Percentiles rank a stretch among this genome's conserved stretches.
phyloP scores from a whole-genome alignment of 495 filamentous ascomycete genomes.

The Staphylotrichum tortipilum region DNA sequence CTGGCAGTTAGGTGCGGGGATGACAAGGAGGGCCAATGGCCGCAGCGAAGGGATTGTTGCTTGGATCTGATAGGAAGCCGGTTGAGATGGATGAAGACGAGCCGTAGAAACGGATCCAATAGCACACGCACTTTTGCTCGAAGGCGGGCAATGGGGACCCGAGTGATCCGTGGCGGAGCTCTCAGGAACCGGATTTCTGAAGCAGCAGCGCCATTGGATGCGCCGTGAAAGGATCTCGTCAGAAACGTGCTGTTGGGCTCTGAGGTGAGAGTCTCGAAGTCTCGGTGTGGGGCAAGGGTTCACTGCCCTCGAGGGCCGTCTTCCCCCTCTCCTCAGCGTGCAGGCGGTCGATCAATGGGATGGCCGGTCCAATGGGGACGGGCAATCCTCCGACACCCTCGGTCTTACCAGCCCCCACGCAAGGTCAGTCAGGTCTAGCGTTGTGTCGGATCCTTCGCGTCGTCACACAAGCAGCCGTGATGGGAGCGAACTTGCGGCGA shows the following conservation, averaged over 20 bases:
- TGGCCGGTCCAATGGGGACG: not conserved
- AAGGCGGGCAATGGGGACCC: conserved; percentile 1
- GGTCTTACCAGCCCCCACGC: not conserved
- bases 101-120: not conserved
- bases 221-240: conserved; percentile 10
- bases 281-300: not conserved
- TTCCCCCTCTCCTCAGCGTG: too few relatives aligned
- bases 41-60: conserved; percentile 1
- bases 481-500: not conserved
- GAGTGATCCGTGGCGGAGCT: conserved; percentile 5
- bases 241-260: not conserved
- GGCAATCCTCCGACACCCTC: not conserved
- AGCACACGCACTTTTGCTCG: not conserved
- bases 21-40: conserved; percentile 1
- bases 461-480: not conserved
- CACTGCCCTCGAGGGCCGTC: too few relatives aligned
- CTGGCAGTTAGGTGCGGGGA: conserved; percentile 1
- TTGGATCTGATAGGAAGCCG: conserved; percentile 7
- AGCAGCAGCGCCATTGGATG: conserved; percentile 12
- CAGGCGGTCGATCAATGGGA: too few relatives aligned
- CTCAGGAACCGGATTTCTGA: conserved; percentile 6
- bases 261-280: conserved; percentile 4
- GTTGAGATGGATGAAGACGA: not conserved
- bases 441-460: not conserved
- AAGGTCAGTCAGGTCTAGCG: not conserved